Evolutionary conservation across 805 yeast species (phyloP).

Genomic region (Kodamaea nitidulidarum): DNA sequence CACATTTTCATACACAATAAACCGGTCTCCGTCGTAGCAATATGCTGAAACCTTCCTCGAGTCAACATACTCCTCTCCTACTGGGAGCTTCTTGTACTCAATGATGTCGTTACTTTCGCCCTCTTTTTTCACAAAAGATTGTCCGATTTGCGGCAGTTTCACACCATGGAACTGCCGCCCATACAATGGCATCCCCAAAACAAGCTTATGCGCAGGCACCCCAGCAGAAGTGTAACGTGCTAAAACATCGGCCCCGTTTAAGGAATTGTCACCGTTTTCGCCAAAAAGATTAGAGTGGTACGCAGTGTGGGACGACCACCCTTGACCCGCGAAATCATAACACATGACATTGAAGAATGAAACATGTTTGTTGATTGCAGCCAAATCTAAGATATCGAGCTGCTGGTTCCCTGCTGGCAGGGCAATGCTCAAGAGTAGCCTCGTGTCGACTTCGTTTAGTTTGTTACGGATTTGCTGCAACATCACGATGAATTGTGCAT

Average conservation of each 20-base stretch:
- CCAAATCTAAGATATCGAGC: conserved; percentile 40
- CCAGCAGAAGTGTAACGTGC: conserved; percentile 39
- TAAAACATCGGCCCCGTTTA: conserved; percentile 50
- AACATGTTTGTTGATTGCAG: conserved; percentile 54
- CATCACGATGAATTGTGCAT: conserved; percentile 40
- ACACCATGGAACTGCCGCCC: conserved; percentile 47
- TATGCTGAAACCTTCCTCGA: conserved; percentile 42
- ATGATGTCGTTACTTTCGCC: conserved; percentile 33
- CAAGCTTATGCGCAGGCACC: conserved; percentile 47
- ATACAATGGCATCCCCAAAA: conserved; percentile 85
- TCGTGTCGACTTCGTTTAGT: conserved; percentile 26
- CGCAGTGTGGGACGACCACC: conserved; percentile 60
- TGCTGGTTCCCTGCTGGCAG: conserved; percentile 62
- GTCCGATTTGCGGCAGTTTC: conserved; percentile 33
- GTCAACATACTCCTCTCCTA: conserved; percentile 51
- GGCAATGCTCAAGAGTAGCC: conserved; percentile 63
- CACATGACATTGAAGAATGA: conserved; percentile 86
- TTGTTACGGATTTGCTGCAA: conserved; percentile 36
- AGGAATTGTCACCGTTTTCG: conserved; percentile 32
- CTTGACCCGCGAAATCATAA: conserved; percentile 74
- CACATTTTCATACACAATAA: conserved; percentile 60
- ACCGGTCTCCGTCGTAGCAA: conserved; percentile 12
- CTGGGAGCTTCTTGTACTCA: conserved; percentile 55
- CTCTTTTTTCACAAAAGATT: conserved; percentile 26
- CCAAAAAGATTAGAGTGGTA: conserved; percentile 69